These are phyloP conservation scores for Tylopilus sp. DNA, from an alignment of 768 basidiomycete species.

Conservation along the genomic window DNA sequence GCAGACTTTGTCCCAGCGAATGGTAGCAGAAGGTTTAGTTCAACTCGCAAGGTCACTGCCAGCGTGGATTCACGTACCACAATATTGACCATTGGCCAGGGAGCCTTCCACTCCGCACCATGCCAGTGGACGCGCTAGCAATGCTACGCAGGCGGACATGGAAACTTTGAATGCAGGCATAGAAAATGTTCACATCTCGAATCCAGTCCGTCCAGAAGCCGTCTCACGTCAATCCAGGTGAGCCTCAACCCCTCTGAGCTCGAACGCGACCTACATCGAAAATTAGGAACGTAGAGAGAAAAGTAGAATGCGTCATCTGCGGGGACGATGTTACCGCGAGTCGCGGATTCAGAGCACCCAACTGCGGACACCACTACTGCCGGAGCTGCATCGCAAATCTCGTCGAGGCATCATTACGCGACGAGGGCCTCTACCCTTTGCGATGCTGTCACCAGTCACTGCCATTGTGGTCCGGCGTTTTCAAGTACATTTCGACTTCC, in stretches of 20 bases:
- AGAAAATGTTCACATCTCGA: conserved; percentile 1
- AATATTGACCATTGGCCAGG: conserved; percentile 9
- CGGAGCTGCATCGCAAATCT: conserved; percentile 40
- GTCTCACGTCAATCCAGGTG: neutral
- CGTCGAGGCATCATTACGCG: conserved; percentile 39
- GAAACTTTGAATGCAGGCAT: neutral
- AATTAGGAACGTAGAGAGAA: neutral
- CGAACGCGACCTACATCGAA: neutral
- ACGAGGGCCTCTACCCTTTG: conserved; percentile 52
- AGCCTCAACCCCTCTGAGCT: neutral
- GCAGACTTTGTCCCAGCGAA: conserved; percentile 17
- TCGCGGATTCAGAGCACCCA: conserved; percentile 34
- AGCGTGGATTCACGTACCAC: neutral
- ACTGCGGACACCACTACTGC: conserved; percentile 48
- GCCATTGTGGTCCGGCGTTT: conserved; percentile 22
- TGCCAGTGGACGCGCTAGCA: neutral
- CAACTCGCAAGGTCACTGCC: conserved; percentile 3
- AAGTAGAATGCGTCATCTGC: conserved; percentile 39
- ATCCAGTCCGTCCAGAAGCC: neutral
- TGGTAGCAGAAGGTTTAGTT: conserved; percentile 1
- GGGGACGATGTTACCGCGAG: conserved; percentile 28
- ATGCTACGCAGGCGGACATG: neutral
- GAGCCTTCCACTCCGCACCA: neutral
- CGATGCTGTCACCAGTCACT: conserved; percentile 46
- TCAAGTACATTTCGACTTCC: conserved; percentile 27